Percentiles rank a stretch among this genome's conserved stretches.
Evolutionary conservation across 495 filamentous ascomycete genomes (phyloP).

Genomic region (Parathielavia appendiculata): DNA sequence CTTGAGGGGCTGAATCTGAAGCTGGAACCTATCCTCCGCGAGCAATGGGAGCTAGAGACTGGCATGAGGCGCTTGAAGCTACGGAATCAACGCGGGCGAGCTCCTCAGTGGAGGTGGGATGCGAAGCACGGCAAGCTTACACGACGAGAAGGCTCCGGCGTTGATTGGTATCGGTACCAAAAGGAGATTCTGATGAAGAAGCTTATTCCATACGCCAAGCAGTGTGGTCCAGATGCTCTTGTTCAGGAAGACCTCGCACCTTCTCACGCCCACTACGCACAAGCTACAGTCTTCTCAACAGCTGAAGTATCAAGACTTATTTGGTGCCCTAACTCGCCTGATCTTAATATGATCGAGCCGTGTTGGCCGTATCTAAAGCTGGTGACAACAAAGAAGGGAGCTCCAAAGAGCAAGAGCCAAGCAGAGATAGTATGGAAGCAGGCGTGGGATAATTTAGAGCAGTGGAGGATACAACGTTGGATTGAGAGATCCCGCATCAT

Average conservation of each 20-base stretch:
- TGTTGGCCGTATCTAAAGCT: not conserved
- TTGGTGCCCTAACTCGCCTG: not conserved
- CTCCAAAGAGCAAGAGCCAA: not conserved
- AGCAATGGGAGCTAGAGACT: conserved; percentile 20
- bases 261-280: not conserved
- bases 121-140: not conserved
- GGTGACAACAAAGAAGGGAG: not conserved
- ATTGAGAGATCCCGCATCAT: not conserved
- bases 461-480: not conserved
- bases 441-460: not conserved
- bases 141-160: not conserved
- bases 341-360: no score
- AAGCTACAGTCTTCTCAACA: not conserved
- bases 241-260: not conserved
- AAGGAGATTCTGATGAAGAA: not conserved
- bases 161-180: not conserved
- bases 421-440: not conserved
- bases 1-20: conserved; percentile 15
- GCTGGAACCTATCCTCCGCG: conserved; percentile 12
- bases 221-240: not conserved
- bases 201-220: not conserved
- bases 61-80: conserved; percentile 8
- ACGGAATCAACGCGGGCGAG: not conserved
- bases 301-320: not conserved
- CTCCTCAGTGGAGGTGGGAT: not conserved